Evolutionary conservation across 208 protist genomes (phyloP).

Genomic region (Leishmania arabica): DNA sequence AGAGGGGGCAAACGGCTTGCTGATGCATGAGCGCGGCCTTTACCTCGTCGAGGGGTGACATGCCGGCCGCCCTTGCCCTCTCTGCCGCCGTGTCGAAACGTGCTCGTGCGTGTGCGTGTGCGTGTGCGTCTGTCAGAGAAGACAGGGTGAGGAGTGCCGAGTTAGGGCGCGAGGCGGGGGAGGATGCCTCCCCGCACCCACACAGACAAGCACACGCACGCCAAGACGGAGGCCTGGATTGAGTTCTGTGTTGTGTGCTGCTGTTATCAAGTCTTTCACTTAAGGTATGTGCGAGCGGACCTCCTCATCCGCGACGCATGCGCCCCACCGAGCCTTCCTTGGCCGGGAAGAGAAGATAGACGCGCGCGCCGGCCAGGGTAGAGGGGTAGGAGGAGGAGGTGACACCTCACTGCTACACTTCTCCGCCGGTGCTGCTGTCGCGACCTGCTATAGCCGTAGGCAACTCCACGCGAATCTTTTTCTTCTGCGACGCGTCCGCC

Average conservation of each 20-base stretch:
- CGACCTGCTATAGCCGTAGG: not conserved
- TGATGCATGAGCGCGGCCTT: not conserved
- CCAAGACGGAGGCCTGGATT: not conserved
- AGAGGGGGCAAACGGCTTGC: no score
- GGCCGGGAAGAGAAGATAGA: not conserved
- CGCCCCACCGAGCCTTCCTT: not conserved
- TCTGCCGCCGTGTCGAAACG: not conserved
- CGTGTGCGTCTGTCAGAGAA: not conserved
- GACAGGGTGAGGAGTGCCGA: not conserved
- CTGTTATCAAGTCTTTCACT: not conserved
- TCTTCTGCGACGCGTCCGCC: constrained; percentile 10
- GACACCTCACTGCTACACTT: not conserved
- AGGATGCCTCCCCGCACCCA: not conserved
- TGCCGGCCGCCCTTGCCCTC: not conserved
- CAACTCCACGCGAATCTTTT: constrained; percentile 10
- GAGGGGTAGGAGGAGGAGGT: not conserved
- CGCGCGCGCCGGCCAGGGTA: not conserved
- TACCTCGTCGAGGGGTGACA: not conserved
- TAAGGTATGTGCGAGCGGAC: not conserved
- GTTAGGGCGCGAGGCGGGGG: not conserved
- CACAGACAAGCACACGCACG: not conserved
- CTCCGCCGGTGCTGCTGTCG: not conserved
- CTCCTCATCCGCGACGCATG: not conserved
- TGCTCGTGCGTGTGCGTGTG: not conserved
- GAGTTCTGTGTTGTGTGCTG: not conserved